Evolutionary conservation across 2,329 filamentous ascomycete species (phyloP).

Genomic region (Pestalotiopsis sp.): DNA sequence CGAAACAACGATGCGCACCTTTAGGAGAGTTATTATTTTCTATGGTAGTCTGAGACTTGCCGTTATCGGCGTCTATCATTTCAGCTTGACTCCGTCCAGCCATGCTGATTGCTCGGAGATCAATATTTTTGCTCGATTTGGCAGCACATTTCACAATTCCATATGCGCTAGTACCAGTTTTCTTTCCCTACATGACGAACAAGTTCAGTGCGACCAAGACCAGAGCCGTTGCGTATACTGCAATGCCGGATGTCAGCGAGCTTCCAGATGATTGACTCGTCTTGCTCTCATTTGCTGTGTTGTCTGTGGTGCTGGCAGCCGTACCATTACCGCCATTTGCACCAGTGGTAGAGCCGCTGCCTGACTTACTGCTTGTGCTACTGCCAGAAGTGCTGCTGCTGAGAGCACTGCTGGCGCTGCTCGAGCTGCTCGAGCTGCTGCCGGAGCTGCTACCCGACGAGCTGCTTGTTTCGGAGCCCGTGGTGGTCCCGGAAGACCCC

Average conservation of each 20-base stretch:
- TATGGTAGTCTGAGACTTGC: background rate
- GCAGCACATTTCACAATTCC: background rate
- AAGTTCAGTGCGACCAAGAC: background rate
- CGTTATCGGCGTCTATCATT: background rate
- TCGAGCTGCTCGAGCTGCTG: background rate
- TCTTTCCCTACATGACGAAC: background rate
- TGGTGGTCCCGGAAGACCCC: background rate
- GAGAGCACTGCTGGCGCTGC: background rate
- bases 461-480: background rate
- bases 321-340: background rate
- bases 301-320: background rate
- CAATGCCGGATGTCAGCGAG: background rate
- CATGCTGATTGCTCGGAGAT: background rate
- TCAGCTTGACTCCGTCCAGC: background rate
- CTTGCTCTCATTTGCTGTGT: background rate
- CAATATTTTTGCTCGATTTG: background rate
- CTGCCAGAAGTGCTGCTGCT: background rate
- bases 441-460: background rate
- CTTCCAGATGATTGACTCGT: background rate
- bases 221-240: background rate
- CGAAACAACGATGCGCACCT: background rate
- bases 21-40: background rate
- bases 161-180: background rate
- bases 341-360: background rate
- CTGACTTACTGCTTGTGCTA: background rate